Conservation (phyloP, 768 basidiomycete species). For the Tricholoma furcatifolium region DNA sequence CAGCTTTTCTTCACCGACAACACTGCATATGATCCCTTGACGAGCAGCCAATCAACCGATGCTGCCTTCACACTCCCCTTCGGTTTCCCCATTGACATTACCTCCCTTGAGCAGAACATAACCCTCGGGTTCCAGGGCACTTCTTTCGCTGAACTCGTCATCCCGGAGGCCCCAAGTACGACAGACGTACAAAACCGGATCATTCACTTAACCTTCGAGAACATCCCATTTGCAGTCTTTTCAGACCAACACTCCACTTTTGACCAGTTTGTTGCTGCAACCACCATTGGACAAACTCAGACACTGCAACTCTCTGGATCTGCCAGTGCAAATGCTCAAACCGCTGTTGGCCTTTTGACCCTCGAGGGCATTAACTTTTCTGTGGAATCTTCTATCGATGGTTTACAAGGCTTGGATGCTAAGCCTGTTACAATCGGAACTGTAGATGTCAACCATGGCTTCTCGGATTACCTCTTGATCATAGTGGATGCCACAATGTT, state of each 20-base stretch:
- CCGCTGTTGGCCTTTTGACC: constrained; percentile 63
- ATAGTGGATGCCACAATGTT: constrained; percentile 58
- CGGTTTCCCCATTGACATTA: constrained; percentile 67
- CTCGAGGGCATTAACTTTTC: constrained; percentile 57
- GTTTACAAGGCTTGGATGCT: constrained; percentile 62
- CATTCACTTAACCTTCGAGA: constrained; percentile 56
- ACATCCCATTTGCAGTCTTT: constrained; percentile 60
- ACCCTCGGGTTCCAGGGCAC: constrained; percentile 49
- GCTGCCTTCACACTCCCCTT: constrained; percentile 70
- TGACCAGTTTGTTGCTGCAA: constrained; percentile 59
- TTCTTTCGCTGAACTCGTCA: constrained; percentile 56
- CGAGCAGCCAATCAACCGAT: constrained; percentile 58
- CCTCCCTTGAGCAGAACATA: constrained; percentile 58
- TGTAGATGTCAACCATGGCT: constrained; percentile 70
- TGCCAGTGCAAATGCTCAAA: constrained; percentile 56
- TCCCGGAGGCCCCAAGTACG: constrained; percentile 53
- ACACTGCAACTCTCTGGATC: constrained; percentile 52
- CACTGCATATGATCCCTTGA: constrained; percentile 56
- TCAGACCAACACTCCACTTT: constrained; percentile 49
- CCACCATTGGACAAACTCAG: constrained; percentile 46
- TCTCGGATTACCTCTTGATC: constrained; percentile 65
- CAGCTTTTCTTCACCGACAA: constrained; percentile 54
- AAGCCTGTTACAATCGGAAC: constrained; percentile 54
- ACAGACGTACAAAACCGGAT: constrained; percentile 65
- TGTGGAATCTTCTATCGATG: constrained; percentile 56